Conservation (phyloP, 257 asterid species). For the Nicotiana noctiflora region DNA sequence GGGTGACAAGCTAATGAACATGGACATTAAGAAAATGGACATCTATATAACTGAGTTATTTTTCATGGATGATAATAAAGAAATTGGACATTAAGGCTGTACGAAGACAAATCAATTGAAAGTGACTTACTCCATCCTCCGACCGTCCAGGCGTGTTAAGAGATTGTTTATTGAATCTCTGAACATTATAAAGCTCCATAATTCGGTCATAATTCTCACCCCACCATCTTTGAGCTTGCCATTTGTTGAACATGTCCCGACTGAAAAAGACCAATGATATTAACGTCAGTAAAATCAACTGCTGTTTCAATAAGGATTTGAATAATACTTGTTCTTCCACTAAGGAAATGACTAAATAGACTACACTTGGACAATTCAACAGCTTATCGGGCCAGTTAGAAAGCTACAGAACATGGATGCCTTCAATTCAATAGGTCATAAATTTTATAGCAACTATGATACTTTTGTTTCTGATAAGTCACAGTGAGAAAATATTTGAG, state of each 20-base stretch:
- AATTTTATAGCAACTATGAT: neutral
- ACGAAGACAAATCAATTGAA: neutral
- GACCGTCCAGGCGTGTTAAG: constrained; percentile 73
- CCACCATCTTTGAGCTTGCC: constrained; percentile 96
- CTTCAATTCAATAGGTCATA: neutral
- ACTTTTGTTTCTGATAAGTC: too few species aligned
- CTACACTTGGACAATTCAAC: neutral
- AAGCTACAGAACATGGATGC: neutral
- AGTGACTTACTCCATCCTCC: constrained; percentile 67
- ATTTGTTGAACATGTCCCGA: constrained; percentile 80
- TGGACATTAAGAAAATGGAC: too few species aligned
- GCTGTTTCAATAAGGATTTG: neutral
- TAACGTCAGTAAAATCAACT: neutral
- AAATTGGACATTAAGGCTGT: neutral
- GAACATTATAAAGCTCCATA: constrained; percentile 86
- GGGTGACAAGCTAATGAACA: neutral
- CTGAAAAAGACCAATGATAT: constrained; percentile 25
- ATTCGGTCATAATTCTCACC: constrained; percentile 77
- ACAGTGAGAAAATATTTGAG: neutral
- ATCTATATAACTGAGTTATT: neutral
- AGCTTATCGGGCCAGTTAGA: neutral
- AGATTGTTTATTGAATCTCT: constrained; percentile 75
- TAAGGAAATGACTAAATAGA: neutral
- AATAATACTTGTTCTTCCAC: neutral
- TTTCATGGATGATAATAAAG: neutral